Evolutionary conservation across 176 grass and related monocot genomes (phyloP), one percentile per base, ranked within the genome.

Genomic region (Aegilops speltoides): DNA sequence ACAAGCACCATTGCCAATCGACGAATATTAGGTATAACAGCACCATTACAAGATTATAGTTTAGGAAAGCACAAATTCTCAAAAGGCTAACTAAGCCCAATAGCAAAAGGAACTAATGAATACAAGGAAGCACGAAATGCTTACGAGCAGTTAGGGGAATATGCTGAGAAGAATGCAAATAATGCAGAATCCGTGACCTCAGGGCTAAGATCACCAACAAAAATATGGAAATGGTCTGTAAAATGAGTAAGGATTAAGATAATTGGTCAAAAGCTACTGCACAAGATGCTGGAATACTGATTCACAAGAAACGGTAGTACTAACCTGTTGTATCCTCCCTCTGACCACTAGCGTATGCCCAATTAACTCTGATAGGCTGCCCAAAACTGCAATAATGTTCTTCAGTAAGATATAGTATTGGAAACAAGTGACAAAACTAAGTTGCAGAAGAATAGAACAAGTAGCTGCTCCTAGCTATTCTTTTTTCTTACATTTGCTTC

Each of bases 141-240:
- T 91, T 89, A 97, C 95, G 92, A 94, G 78, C 88, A 97, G 83
- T 84, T 97, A 10, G 90, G 52, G 17, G 90, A 67, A 88, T 92
- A 94, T 50, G 86, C 90, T 28, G 92, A 92, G 88, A 97, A 97
- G 81, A 87, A 94, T 33, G 92, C 77, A 89, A 92, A 97, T 63
- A 94, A 86, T 25, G 90, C 76, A 66, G 92, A 91, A 92, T 97
- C 95, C n/a, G 92, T 97, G 40, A 97, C 84, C 86, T 97, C 92
- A 14, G 95, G 92, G 63, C 95, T 92, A 84, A 97, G 90, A 83
- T 97, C 95, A 54, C 95, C 95, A 79, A 97, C 92, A 91, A 97
- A 97, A 69, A 97, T 91, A 62, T 92, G 92, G 77, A 91, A 97
- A 66, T 97, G 94, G 28, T 84, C 94, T 97, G 80, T 25, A 65